These are phyloP conservation scores for Ascochyta clinopodiicola DNA, from an alignment of 2,329 filamentous ascomycete species.

Conservation along the genomic window DNA sequence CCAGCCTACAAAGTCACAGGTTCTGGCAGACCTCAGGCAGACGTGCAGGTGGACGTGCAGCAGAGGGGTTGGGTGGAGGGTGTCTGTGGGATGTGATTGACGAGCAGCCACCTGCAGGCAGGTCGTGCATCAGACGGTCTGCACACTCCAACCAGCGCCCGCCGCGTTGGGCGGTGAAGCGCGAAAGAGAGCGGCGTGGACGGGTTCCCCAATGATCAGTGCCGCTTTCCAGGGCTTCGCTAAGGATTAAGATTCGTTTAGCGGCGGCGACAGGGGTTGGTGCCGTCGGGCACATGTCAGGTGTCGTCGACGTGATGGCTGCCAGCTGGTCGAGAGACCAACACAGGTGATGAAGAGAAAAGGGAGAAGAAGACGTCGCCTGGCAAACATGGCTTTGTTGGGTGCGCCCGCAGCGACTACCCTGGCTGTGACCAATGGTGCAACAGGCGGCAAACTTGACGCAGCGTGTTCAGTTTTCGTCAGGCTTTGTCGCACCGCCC, in stretches of 20 bases:
- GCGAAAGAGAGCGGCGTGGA: constrained; percentile 21
- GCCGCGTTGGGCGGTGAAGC: constrained; percentile 40
- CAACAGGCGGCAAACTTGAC: constrained; percentile 20
- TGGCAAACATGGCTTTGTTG: constrained; percentile 13
- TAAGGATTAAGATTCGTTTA: constrained; percentile 22
- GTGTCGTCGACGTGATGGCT: constrained; percentile 31
- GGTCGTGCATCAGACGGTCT: constrained; percentile 16
- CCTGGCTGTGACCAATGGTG: constrained; percentile 4
- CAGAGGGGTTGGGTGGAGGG: constrained; percentile 28
- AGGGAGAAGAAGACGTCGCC: neutral
- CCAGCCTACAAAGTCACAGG: constrained; percentile 41
- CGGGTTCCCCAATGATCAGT: constrained; percentile 41
- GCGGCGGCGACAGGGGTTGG: constrained; percentile 28
- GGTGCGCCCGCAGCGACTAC: constrained; percentile 4
- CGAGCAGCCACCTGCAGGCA: constrained; percentile 29
- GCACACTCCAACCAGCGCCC: constrained; percentile 23
- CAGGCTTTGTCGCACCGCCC: constrained; percentile 15
- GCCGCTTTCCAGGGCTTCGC: constrained; percentile 33
- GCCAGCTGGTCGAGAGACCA: constrained; percentile 33
- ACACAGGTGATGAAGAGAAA: constrained; percentile 28
- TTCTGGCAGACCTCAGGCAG: constrained; percentile 41
- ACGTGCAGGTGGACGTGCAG: constrained; percentile 35
- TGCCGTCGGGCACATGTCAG: constrained; percentile 29
- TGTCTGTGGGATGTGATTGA: constrained; percentile 36
- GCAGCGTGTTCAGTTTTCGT: constrained; percentile 9